Conservation (phyloP, 345 rosid genomes). For the Erucastrum elatum region DNA sequence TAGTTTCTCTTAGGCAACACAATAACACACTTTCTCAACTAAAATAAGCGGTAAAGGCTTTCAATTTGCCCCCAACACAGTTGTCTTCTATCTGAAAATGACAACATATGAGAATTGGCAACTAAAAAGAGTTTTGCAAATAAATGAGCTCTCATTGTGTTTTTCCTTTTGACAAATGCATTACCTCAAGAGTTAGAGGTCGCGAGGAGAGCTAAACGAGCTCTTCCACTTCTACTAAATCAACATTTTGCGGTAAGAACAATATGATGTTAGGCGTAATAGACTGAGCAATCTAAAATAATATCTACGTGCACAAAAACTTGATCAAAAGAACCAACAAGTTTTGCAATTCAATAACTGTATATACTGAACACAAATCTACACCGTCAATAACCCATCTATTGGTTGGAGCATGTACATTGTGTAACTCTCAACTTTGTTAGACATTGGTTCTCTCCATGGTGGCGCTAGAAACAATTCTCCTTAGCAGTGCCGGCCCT, state of each 20-base stretch:
- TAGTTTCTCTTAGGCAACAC: neutral
- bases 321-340: neutral
- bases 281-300: slow-evolving; percentile 35
- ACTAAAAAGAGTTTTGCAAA: neutral
- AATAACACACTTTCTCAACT: slow-evolving; percentile 1
- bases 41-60: slow-evolving; percentile 32
- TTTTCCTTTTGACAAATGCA: neutral
- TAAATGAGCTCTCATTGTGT: neutral
- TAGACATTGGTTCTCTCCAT: slow-evolving; percentile 57
- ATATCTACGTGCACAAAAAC: slow-evolving; percentile 20
- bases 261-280: slow-evolving; percentile 29
- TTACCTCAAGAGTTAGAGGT: slow-evolving; percentile 37
- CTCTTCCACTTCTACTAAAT: slow-evolving; percentile 32
- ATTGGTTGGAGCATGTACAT: slow-evolving; percentile 48
- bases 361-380: too few species aligned
- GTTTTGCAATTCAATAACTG: neutral
- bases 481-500: too few species aligned
- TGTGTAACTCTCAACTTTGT: slow-evolving; percentile 35
- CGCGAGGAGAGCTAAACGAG: slow-evolving; percentile 39
- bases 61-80: slow-evolving; percentile 26
- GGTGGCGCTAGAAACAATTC: slow-evolving; percentile 53
- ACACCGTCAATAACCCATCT: slow-evolving; percentile 39
- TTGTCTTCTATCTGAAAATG: slow-evolving; percentile 31
- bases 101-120: neutral
- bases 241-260: slow-evolving; percentile 35